Evolutionary conservation across 148 eudicot genomes (phyloP).

Genomic region (Dysphania ambrosioides): DNA sequence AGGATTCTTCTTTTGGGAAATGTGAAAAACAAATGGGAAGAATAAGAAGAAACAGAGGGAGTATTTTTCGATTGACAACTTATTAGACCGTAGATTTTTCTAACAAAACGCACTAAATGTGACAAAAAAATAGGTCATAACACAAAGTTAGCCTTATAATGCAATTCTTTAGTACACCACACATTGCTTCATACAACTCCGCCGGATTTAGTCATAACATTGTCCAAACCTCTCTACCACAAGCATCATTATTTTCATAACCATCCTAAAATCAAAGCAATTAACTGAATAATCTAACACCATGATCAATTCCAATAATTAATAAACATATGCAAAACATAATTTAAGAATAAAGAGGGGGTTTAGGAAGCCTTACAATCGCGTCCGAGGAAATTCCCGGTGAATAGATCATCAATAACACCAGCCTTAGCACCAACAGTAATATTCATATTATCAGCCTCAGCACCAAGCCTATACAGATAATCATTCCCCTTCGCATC

Average conservation of each 20-base stretch:
- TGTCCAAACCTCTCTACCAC: not conserved
- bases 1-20: too few species aligned
- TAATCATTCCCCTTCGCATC: conserved; percentile 85
- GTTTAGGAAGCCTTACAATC: conserved; percentile 47
- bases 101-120: too few species aligned
- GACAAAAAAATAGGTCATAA: too few species aligned
- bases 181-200: not conserved
- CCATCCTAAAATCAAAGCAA: not conserved
- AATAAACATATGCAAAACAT: not conserved
- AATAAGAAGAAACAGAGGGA: too few species aligned
- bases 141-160: too few species aligned
- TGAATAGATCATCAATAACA: conserved; percentile 76
- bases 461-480: conserved; percentile 80
- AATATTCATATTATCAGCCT: conserved; percentile 87
- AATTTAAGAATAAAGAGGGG: not conserved
- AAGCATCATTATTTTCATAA: not conserved
- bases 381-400: conserved; percentile 83
- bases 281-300: not conserved
- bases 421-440: conserved; percentile 94
- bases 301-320: not conserved
- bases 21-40: too few species aligned
- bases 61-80: too few species aligned
- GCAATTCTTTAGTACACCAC: not conserved
- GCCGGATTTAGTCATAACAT: not conserved
- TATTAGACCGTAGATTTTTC: too few species aligned